Percentiles rank a stretch among this genome's conserved stretches.
phyloP scores from a whole-genome alignment of 2,329 filamentous ascomycete genomes.

The Diaporthe sp. region DNA sequence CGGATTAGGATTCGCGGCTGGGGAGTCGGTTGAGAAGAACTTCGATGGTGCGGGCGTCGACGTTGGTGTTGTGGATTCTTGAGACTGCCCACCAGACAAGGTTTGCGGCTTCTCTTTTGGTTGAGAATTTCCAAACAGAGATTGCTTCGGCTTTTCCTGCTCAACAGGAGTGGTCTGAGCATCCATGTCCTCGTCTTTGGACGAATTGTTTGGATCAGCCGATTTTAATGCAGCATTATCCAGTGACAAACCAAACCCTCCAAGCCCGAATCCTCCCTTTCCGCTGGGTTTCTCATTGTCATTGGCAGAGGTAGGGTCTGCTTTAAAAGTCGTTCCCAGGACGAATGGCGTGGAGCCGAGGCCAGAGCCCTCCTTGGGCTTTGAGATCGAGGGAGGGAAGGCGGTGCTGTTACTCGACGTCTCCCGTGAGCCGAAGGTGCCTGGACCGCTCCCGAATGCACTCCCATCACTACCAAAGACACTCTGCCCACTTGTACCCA shows the following conservation, averaged over 20 bases:
- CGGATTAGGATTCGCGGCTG: constrained; percentile 25
- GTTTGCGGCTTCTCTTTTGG: not conserved
- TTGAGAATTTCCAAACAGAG: constrained; percentile 42
- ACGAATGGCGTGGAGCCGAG: constrained; percentile 72
- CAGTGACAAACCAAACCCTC: constrained; percentile 69
- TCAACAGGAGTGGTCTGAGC: constrained; percentile 46
- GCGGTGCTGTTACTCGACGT: constrained; percentile 49
- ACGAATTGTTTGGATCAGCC: constrained; percentile 39
- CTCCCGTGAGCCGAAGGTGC: constrained; percentile 41
- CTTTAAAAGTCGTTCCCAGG: constrained; percentile 74
- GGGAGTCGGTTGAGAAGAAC: constrained; percentile 36
- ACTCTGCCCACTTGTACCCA: constrained; percentile 35
- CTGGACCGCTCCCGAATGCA: constrained; percentile 16
- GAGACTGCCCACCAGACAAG: constrained; percentile 6
- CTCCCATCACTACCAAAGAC: constrained; percentile 21
- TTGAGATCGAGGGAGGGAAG: constrained; percentile 52
- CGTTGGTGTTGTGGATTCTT: constrained; percentile 60
- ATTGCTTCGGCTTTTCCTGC: constrained; percentile 48
- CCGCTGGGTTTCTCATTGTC: constrained; percentile 62
- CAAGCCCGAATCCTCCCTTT: constrained; percentile 63
- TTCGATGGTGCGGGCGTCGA: constrained; percentile 59
- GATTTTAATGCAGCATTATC: constrained; percentile 53
- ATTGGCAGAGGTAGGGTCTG: constrained; percentile 69
- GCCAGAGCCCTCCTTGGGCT: constrained; percentile 45
- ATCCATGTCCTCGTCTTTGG: constrained; percentile 66